These are phyloP conservation scores for Ascochyta fabae DNA, from an alignment of 2,329 filamentous ascomycete species.

Conservation along the genomic window DNA sequence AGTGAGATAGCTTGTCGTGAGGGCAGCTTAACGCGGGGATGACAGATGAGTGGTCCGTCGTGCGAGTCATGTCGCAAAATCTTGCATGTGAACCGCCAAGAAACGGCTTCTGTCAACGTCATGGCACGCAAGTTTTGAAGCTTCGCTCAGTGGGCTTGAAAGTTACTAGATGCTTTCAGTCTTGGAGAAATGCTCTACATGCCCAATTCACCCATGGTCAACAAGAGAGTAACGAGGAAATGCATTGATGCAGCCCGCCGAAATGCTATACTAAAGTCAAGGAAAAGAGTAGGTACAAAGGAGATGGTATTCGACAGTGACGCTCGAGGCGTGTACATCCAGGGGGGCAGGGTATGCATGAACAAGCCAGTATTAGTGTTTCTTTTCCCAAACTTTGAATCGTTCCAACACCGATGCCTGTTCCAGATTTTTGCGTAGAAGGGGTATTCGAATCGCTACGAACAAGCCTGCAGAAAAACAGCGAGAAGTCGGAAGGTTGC, in stretches of 20 bases:
- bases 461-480: not conserved
- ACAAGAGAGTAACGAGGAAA: conserved; percentile 17
- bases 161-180: conserved; percentile 7
- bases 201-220: conserved; percentile 11
- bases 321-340: conserved; percentile 16
- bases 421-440: conserved; percentile 19
- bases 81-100: conserved; percentile 40
- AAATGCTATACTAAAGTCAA: conserved; percentile 38
- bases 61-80: conserved; percentile 21
- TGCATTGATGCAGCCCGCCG: conserved; percentile 35
- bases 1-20: conserved; percentile 16
- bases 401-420: conserved; percentile 21
- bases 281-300: conserved; percentile 37
- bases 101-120: conserved; percentile 11
- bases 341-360: conserved; percentile 33
- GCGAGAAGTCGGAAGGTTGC: not conserved
- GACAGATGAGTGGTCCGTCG: conserved; percentile 18
- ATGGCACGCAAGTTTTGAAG: not conserved
- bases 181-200: conserved; percentile 11
- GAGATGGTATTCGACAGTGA: conserved; percentile 37
- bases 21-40: conserved; percentile 23
- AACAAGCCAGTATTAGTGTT: conserved; percentile 41
- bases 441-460: conserved; percentile 15
- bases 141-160: not conserved
- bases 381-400: conserved; percentile 25